A percentile compares a stretch with the other conserved stretches of the same genome.
phyloP scores from a whole-genome alignment of 495 filamentous ascomycete species.

The Oidiodendron maius region DNA sequence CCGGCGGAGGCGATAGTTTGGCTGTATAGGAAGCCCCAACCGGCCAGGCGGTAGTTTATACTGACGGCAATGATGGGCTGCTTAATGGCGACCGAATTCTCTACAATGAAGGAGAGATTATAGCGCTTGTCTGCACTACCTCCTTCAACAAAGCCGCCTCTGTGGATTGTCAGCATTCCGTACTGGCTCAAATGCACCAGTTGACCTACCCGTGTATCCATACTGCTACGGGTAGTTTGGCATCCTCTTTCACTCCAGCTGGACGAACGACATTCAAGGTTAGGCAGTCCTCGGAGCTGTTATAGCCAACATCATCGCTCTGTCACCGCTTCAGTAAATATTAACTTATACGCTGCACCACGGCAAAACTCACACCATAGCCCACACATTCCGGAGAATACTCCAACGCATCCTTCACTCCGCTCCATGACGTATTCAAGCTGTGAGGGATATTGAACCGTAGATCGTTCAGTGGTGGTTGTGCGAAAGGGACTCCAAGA shows the following conservation, averaged over 20 bases:
- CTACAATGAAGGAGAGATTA: slow-evolving; percentile 40
- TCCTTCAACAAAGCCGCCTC: slow-evolving; percentile 50
- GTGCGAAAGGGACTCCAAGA: no score
- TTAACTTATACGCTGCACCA: no score
- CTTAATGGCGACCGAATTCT: slow-evolving; percentile 32
- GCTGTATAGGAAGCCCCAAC: not conserved
- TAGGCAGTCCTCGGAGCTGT: slow-evolving; percentile 51
- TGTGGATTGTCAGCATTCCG: slow-evolving; percentile 49
- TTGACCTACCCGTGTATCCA: not conserved
- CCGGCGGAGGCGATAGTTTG: slow-evolving; percentile 27
- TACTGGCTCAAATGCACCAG: not conserved
- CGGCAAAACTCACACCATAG: no score
- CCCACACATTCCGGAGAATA: no score
- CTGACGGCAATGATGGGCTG: slow-evolving; percentile 54
- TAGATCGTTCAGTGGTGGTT: no score
- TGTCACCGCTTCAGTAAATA: no score
- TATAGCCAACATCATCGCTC: no score
- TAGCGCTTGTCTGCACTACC: slow-evolving; percentile 37
- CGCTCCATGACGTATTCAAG: no score
- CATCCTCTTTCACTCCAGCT: slow-evolving; percentile 27
- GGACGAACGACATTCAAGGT: slow-evolving; percentile 41
- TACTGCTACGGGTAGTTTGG: slow-evolving; percentile 23
- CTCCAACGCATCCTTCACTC: no score
- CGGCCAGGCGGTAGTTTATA: slow-evolving; percentile 51
- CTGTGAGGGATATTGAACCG: no score